Percentiles rank a stretch among this genome's conserved stretches.
These are phyloP conservation scores for Hanseniaspora nectarophila DNA, from an alignment of 805 yeast genomes.

Conservation along the genomic window DNA sequence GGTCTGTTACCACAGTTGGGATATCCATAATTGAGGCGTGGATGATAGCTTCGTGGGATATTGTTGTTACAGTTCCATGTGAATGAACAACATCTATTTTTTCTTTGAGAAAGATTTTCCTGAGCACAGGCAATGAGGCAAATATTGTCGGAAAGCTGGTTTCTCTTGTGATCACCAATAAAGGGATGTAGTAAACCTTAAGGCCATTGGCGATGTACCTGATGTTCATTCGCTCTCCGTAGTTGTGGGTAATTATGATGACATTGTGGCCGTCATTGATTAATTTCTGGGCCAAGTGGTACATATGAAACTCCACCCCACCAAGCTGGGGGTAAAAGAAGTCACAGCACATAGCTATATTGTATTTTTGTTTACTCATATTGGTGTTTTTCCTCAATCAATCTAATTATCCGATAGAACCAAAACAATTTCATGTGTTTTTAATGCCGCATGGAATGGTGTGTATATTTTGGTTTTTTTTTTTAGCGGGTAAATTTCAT, in stretches of 20 bases:
- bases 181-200: conserved; percentile 85
- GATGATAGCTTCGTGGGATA: conserved; percentile 83
- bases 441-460: too few species aligned
- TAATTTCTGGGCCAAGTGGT: conserved; percentile 75
- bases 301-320: conserved; percentile 91
- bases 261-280: conserved; percentile 76
- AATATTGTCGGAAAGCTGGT: conserved; percentile 83
- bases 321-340: conserved; percentile 98
- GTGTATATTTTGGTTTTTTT: too few species aligned
- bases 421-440: too few species aligned
- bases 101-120: conserved; percentile 80
- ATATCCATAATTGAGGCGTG: conserved; percentile 91
- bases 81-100: conserved; percentile 83
- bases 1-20: conserved; percentile 87
- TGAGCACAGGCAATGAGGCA: conserved; percentile 68
- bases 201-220: conserved; percentile 78
- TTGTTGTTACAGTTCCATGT: conserved; percentile 77
- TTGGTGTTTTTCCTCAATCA: too few species aligned
- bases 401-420: too few species aligned
- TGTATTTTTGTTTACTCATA: conserved; percentile 10
- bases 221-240: conserved; percentile 71
- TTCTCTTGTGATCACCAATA: conserved; percentile 65
- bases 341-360: conserved; percentile 74
- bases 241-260: conserved; percentile 76
- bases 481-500: too few species aligned